Base-by-base conservation (phyloP, 23 red algal species). In the Gracilariopsis chorda region DNA sequence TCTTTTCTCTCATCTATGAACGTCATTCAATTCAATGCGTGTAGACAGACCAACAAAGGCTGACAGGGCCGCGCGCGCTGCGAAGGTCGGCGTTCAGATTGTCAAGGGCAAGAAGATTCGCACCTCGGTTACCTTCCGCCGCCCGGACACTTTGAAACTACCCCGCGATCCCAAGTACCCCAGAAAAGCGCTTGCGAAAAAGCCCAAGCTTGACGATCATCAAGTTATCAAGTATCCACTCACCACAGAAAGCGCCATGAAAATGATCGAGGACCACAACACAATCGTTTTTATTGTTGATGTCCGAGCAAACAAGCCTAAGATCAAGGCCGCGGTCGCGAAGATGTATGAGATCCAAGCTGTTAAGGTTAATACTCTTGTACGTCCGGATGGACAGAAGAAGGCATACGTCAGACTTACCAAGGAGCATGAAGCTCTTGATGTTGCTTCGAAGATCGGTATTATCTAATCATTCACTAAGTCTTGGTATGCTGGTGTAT, bases 201-300 rank as follows among this genome's bases (percentile, higher is more conserved):
- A 95, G 93, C 87, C 88, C 17, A 80, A 90, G 48, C 75, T 99
- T 35, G 97, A 99, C 51, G 83, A 96, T 39, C 89, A 96, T 48
- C 79, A 82, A 30, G 87, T 94, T 53, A 96, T 99, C 87, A 93
- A 96, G 55, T 95, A 86, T 88, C 97, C 97, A 16, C 59, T 99
- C 19, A 99, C 97, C 32, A 99, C 97, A 37, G 97, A 99, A 80
- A 91, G 87, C 20, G 97, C 97, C 11, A 99, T 99, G 90, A 99
- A 96, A 84, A 91, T 94, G 88, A 99, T 99, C 30, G 97, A 99
- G 53, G 91, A 99, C 60, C n/a, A 96, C 65, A 99, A 99, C 78
- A 99, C 97, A 62, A 87, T 99, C 39, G 97, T 99, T 30, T 99
- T 99, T 64, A 94, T 99, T 53, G 94, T 95, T 23, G 97, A 99